These are phyloP conservation scores for Vitis cinerea DNA, from an alignment of 164 flowering plant species.

Conservation along the genomic window DNA sequence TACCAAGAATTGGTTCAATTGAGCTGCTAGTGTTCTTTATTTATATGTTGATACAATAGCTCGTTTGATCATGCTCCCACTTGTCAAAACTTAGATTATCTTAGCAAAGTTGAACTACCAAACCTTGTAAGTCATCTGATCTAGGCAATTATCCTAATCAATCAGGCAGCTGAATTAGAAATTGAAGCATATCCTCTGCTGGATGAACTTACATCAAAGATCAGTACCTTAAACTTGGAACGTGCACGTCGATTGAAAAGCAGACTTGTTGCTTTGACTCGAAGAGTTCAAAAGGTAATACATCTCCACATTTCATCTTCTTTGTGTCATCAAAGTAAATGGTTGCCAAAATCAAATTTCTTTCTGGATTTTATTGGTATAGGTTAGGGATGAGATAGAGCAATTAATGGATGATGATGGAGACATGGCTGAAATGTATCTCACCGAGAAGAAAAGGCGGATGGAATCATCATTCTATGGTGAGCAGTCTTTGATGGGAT, in stretches of 20 bases:
- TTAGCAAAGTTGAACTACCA: neutral
- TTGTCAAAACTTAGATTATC: neutral
- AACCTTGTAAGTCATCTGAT: neutral
- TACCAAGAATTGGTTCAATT: too few relatives aligned
- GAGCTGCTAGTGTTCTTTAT: too few relatives aligned
- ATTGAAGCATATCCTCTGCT: constrained; percentile 77
- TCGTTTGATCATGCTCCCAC: neutral
- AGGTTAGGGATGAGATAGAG: constrained; percentile 86
- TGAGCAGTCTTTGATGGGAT: constrained; percentile 73
- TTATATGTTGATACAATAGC: too few relatives aligned
- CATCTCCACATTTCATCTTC: neutral
- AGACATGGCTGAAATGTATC: constrained; percentile 86
- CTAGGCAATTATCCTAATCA: neutral
- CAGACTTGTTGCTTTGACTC: constrained; percentile 68
- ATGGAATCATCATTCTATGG: constrained; percentile 72
- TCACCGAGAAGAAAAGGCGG: constrained; percentile 68
- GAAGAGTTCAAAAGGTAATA: constrained; percentile 76
- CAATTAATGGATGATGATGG: constrained; percentile 88
- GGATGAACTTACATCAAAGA: constrained; percentile 80
- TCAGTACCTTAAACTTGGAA: constrained; percentile 74
- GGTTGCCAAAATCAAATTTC: neutral
- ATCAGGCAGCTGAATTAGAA: constrained; percentile 71
- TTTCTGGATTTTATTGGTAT: constrained; percentile 2
- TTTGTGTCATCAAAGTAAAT: neutral
- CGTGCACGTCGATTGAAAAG: constrained; percentile 70